These are phyloP conservation scores for Leptosphaerulina australis DNA, from an alignment of 2,329 filamentous ascomycete genomes.

Conservation along the genomic window DNA sequence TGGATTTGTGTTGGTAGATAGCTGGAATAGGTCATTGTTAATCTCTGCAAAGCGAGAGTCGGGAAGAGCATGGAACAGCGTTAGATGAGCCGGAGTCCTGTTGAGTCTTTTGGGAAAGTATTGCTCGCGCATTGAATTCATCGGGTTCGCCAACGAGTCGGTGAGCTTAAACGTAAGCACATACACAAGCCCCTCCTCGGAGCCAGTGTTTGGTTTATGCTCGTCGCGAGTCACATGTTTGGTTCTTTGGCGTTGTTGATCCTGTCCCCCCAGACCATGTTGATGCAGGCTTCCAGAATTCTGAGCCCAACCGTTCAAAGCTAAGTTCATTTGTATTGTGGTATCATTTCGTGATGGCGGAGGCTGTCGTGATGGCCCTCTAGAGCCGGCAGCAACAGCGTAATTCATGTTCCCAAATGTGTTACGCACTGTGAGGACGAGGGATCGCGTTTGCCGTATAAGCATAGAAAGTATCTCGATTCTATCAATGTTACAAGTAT, in stretches of 20 bases:
- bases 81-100: constrained; percentile 52
- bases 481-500: not conserved
- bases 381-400: constrained; percentile 26
- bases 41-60: constrained; percentile 48
- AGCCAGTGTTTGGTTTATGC: constrained; percentile 42
- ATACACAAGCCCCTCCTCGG: constrained; percentile 48
- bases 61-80: constrained; percentile 55
- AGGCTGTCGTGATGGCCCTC: constrained; percentile 2
- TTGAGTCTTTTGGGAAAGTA: constrained; percentile 54
- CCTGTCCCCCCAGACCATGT: constrained; percentile 20
- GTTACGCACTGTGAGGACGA: constrained; percentile 1
- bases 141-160: constrained; percentile 45
- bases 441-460: not conserved
- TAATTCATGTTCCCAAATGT: constrained; percentile 26
- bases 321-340: constrained; percentile 2
- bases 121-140: constrained; percentile 48
- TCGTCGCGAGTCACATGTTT: constrained; percentile 17
- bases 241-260: constrained; percentile 3
- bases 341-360: not conserved
- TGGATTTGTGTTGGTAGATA: constrained; percentile 37
- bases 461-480: constrained; percentile 3
- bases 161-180: constrained; percentile 53
- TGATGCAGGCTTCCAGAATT: constrained; percentile 1
- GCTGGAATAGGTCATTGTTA: constrained; percentile 39
- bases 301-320: not conserved